phyloP scores from a whole-genome alignment of 768 basidiomycete genomes.

The Podaxis mareebaensis region DNA sequence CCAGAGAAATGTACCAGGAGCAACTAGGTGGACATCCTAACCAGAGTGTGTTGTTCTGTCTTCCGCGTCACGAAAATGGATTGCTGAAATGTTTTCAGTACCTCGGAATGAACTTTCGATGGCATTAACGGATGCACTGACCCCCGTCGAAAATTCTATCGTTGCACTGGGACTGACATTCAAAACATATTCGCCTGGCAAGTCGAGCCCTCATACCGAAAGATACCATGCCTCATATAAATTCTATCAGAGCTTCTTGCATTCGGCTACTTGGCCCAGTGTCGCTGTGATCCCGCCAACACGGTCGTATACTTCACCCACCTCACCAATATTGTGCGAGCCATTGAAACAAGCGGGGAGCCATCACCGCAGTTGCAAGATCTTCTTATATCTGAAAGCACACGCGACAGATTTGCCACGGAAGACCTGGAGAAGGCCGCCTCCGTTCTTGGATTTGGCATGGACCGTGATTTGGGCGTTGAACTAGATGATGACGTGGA shows the following conservation, averaged over 20 bases:
- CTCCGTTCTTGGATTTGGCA: conserved; percentile 64
- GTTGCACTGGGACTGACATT: conserved; percentile 63
- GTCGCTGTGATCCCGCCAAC: conserved; percentile 71
- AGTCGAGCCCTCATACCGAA: conserved; percentile 18
- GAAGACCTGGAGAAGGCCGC: conserved; percentile 55
- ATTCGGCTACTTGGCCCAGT: conserved; percentile 82
- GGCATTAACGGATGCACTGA: conserved; percentile 36
- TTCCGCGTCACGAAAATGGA: not conserved
- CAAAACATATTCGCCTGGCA: conserved; percentile 66
- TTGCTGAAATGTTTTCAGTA: conserved; percentile 35
- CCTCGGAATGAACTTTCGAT: conserved; percentile 51
- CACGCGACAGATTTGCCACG: conserved; percentile 61
- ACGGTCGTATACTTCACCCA: conserved; percentile 67
- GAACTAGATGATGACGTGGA: conserved; percentile 73
- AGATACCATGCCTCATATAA: conserved; percentile 2
- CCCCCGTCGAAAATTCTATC: conserved; percentile 42
- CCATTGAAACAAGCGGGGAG: conserved; percentile 47
- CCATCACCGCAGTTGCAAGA: conserved; percentile 54
- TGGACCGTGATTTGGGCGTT: conserved; percentile 54
- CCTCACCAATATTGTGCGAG: conserved; percentile 50
- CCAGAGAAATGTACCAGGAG: conserved; percentile 69
- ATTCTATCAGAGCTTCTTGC: conserved; percentile 58
- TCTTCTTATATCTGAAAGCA: conserved; percentile 60
- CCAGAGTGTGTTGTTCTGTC: conserved; percentile 54
- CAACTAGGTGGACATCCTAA: conserved; percentile 77